phyloP scores from a whole-genome alignment of 1,139 yeast genomes.

The Protomyces macrosporus region DNA sequence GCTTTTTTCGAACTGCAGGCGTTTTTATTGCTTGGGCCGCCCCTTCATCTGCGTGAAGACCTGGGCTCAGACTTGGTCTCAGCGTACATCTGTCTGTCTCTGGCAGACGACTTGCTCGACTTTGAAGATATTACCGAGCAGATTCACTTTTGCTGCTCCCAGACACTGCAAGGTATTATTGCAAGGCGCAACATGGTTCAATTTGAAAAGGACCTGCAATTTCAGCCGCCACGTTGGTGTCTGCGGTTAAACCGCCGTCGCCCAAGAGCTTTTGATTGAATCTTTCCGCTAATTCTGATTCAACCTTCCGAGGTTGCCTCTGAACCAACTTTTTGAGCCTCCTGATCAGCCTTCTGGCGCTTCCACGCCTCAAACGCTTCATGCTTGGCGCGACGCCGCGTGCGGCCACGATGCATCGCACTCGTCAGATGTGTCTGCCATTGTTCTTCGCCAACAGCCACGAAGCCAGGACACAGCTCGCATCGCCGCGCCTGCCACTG shows the following conservation, averaged over 20 bases:
- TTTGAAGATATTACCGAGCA: conserved; percentile 1
- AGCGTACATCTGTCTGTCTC: conserved; percentile 1
- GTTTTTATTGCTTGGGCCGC: conserved; percentile 5
- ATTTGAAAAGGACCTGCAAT: not conserved
- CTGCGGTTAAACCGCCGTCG: not conserved
- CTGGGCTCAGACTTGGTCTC: conserved; percentile 19
- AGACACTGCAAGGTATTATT: not conserved
- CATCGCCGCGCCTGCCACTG: conserved; percentile 72
- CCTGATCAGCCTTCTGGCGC: not conserved
- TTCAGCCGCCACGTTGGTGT: not conserved
- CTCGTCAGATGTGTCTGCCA: conserved; percentile 67
- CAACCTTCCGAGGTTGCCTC: not conserved
- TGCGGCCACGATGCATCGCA: conserved; percentile 49
- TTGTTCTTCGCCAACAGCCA: conserved; percentile 67
- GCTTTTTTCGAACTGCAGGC: conserved; percentile 13
- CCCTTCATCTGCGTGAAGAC: conserved; percentile 3
- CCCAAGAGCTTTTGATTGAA: not conserved
- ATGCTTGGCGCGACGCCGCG: conserved; percentile 35
- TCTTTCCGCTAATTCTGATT: not conserved
- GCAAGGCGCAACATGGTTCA: not conserved
- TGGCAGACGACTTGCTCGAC: not conserved
- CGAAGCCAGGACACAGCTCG: conserved; percentile 56
- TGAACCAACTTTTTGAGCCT: not conserved
- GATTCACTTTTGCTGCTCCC: conserved; percentile 4
- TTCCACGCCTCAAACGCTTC: conserved; percentile 22